Conservation (phyloP, 2,329 filamentous ascomycete genomes). For the Epichloe coenophiala region DNA sequence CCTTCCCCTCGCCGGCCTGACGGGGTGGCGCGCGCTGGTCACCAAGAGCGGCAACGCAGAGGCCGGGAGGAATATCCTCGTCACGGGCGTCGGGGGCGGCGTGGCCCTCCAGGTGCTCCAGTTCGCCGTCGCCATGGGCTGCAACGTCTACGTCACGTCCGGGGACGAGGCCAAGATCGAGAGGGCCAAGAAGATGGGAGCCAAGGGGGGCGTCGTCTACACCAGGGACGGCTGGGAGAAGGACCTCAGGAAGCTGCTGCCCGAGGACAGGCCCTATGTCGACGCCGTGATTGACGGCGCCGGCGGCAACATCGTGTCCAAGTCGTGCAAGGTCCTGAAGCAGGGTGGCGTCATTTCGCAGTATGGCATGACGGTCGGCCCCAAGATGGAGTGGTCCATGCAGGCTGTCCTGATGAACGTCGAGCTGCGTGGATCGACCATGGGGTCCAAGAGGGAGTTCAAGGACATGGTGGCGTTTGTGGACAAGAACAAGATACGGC, state of each 20-base stretch:
- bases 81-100: conserved; percentile 88
- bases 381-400: conserved; percentile 82
- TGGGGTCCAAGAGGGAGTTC: conserved; percentile 86
- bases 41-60: conserved; percentile 53
- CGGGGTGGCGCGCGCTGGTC: conserved; percentile 75
- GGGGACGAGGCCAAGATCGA: conserved; percentile 63
- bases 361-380: conserved; percentile 83
- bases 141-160: conserved; percentile 71
- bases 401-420: conserved; percentile 73
- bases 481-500: conserved; percentile 54
- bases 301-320: conserved; percentile 69
- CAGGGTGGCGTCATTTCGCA: conserved; percentile 68
- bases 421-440: conserved; percentile 73
- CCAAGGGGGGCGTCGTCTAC: conserved; percentile 69
- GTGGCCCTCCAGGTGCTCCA: conserved; percentile 73
- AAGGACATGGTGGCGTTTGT: conserved; percentile 83
- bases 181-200: conserved; percentile 58
- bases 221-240: conserved; percentile 70
- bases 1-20: conserved; percentile 72
- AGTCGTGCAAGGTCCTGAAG: conserved; percentile 57
- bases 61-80: conserved; percentile 58
- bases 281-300: conserved; percentile 88
- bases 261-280: conserved; percentile 50
- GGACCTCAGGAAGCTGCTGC: conserved; percentile 50
- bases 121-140: conserved; percentile 63